Base-by-base conservation (phyloP, 2,329 filamentous ascomycete genomes). In the Arachnomyces sp. region DNA sequence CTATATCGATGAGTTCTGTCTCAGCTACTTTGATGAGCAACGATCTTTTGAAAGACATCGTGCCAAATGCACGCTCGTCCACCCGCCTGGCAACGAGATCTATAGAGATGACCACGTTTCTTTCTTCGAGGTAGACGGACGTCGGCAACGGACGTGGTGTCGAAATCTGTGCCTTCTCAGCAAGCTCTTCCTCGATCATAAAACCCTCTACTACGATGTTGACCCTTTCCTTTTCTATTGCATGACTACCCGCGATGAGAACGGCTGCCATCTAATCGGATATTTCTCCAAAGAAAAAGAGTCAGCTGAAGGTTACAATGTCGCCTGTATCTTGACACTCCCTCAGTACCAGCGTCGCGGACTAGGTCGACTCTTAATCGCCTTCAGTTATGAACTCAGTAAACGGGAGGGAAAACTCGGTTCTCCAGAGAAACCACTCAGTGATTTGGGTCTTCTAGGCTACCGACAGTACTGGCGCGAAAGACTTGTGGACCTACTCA, bases 261-360 rank as follows among this genome's bases (percentile, higher is more conserved):
- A 83, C 13, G 90, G 90, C 13, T 95, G 92, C 57, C 92, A 95
- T 59, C 92, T 98, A 51, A 90, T 96, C 17, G 92, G 92, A n/a
- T 98, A 98, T 59, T 98, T 98, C 55, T 94, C 86, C 41, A 98
- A 98, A 61, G 92, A 98, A 63, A 98, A 98, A 53, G 92, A 98
- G 63, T 90, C 84, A 30, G 88, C 88, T 0, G 93, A 98, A 54
- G 87, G 86, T 21, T 98, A 96, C 74, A 98, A 98, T 58, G 83
- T 98, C 25, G 93, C 92, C 3, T 98, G 93, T 75, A 98, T 98
- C 60, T 72, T 98, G 44, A 98, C 92, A 0, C 72, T 98, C 3
- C 92, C 92, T 0, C 93, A 98, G 59, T 96, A 93, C 53, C 92
- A 98, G 63, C 80, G 92, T 16, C 92, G 93, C 57, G 92, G 92